Percentiles rank a stretch among this genome's conserved stretches.
Conservation (phyloP, 2,329 filamentous ascomycete genomes). For the Didymosphaeria variabile region DNA sequence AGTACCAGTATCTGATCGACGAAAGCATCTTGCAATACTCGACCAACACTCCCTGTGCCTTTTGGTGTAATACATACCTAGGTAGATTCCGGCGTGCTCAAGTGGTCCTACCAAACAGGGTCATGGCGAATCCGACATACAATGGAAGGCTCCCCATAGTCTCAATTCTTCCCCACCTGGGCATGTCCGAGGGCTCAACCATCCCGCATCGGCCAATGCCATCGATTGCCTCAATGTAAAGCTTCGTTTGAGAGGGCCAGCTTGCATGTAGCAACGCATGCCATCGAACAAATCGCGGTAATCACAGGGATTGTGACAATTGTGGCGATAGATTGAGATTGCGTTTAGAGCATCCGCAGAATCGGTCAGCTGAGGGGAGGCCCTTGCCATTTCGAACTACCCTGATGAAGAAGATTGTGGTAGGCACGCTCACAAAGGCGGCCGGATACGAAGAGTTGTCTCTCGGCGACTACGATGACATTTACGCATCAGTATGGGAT, state of each 20-base stretch:
- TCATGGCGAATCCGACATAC: slow-evolving; percentile 18
- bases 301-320: slow-evolving; percentile 25
- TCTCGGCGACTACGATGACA: no score
- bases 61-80: background rate
- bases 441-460: no score
- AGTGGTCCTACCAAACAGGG: slow-evolving; percentile 16
- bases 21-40: slow-evolving; percentile 8
- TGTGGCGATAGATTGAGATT: slow-evolving; percentile 17
- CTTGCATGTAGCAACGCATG: slow-evolving; percentile 24
- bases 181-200: slow-evolving; percentile 17
- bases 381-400: no score
- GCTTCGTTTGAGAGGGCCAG: slow-evolving; percentile 10
- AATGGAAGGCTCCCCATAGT: slow-evolving; percentile 19
- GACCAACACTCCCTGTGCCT: background rate
- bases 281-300: slow-evolving; percentile 22
- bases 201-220: slow-evolving; percentile 23
- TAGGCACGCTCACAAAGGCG: no score
- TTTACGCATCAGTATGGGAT: no score
- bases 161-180: background rate
- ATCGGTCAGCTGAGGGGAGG: no score
- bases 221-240: slow-evolving; percentile 20
- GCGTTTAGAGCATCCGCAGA: no score
- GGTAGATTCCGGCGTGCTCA: background rate
- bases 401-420: no score
- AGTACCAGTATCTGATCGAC: slow-evolving; percentile 3